These are phyloP conservation scores for Hyphodiscus hymeniophilus DNA, from an alignment of 495 filamentous ascomycete genomes.

Conservation along the genomic window DNA sequence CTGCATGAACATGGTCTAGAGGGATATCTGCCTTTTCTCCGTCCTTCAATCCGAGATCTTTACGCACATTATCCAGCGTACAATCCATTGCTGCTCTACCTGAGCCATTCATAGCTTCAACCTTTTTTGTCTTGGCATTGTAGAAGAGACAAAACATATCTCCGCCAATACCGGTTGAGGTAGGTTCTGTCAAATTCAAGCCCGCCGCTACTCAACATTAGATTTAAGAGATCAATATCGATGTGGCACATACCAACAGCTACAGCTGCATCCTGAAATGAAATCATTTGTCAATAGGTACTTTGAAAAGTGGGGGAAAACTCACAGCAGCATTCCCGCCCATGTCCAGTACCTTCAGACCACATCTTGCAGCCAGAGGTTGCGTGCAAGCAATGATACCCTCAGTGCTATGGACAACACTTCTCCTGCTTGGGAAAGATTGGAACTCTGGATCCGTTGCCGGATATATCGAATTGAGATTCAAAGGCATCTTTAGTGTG, in stretches of 20 bases:
- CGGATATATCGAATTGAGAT: conserved; percentile 53
- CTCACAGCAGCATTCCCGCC: conserved; percentile 91
- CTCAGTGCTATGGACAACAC: conserved; percentile 86
- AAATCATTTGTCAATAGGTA: conserved; percentile 5
- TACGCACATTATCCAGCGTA: conserved; percentile 60
- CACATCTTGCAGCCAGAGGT: conserved; percentile 82
- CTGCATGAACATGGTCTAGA: conserved; percentile 66
- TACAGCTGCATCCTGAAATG: conserved; percentile 79
- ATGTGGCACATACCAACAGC: conserved; percentile 51
- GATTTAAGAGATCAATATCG: neutral
- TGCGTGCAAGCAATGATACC: conserved; percentile 91
- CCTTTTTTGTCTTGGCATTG: conserved; percentile 68
- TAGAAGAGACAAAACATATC: conserved; percentile 98
- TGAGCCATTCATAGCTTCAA: conserved; percentile 84
- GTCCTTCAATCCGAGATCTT: conserved; percentile 58
- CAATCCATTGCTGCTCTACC: conserved; percentile 66
- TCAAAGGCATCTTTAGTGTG: conserved; percentile 44
- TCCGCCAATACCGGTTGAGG: conserved; percentile 92
- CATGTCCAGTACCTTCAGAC: conserved; percentile 69
- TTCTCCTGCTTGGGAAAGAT: conserved; percentile 76
- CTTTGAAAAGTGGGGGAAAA: conserved; percentile 15
- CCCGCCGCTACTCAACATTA: conserved; percentile 53
- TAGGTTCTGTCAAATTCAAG: conserved; percentile 89
- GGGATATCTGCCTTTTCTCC: conserved; percentile 59
- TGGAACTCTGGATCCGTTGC: conserved; percentile 50